These are phyloP conservation scores for Rhytidhysteron rufulum DNA, from an alignment of 2,329 filamentous ascomycete genomes.

Conservation along the genomic window DNA sequence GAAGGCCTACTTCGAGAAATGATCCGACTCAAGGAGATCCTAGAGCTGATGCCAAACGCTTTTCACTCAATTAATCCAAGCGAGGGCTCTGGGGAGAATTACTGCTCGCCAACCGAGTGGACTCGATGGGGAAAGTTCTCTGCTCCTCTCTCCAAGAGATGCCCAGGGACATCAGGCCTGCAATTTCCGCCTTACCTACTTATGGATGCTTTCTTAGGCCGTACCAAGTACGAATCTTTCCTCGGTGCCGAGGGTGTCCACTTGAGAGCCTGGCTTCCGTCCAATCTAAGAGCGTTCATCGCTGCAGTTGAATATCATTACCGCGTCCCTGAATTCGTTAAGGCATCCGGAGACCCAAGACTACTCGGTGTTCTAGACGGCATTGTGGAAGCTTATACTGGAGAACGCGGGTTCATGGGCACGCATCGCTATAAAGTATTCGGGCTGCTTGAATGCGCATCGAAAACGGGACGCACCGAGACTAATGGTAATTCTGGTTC, in stretches of 20 bases:
- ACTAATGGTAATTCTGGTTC: no score
- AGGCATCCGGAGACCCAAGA: slow-evolving; percentile 47
- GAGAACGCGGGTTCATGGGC: slow-evolving; percentile 55
- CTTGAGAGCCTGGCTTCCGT: slow-evolving; percentile 52
- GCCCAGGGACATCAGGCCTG: no score
- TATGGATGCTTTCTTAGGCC: no score
- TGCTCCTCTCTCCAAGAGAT: no score
- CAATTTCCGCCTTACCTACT: no score
- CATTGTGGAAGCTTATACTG: slow-evolving; percentile 54
- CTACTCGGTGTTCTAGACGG: slow-evolving; percentile 53
- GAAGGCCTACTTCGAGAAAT: no score
- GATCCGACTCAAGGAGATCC: no score
- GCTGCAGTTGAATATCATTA: slow-evolving; percentile 55
- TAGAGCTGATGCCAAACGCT: no score
- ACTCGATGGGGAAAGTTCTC: no score
- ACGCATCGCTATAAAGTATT: slow-evolving; percentile 57
- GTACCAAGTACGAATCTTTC: slow-evolving; percentile 51
- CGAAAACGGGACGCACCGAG: slow-evolving; percentile 52
- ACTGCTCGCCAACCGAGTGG: no score
- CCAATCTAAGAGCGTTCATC: slow-evolving; percentile 54
- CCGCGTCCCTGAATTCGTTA: slow-evolving; percentile 51
- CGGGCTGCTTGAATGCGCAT: slow-evolving; percentile 52
- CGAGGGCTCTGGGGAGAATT: no score
- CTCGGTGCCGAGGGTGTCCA: slow-evolving; percentile 52
- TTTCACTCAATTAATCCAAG: no score